These are phyloP conservation scores for Raffaelea deltoideospora DNA, from an alignment of 2,329 filamentous ascomycete species.

Conservation along the genomic window DNA sequence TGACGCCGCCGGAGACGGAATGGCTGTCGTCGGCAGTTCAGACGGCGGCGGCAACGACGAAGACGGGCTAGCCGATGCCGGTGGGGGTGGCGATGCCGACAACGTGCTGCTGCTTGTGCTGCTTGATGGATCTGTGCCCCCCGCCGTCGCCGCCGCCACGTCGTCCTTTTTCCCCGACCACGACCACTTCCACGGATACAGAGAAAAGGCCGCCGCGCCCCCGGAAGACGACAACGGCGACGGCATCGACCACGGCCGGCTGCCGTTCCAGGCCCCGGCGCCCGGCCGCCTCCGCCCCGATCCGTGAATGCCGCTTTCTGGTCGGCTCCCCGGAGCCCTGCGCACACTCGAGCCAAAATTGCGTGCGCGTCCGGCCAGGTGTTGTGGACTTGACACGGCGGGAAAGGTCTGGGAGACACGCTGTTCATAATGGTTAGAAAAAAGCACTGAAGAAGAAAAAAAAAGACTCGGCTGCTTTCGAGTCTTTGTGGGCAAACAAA, in stretches of 20 bases:
- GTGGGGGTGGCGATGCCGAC: constrained; percentile 2
- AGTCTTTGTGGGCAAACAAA: no score
- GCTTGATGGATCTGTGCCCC: no score
- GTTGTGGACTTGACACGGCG: no score
- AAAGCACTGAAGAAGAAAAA: constrained; percentile 6
- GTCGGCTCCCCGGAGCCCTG: not conserved
- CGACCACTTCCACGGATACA: constrained; percentile 7
- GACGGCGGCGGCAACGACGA: constrained; percentile 3
- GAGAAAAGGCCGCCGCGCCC: constrained; percentile 8
- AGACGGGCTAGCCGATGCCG: constrained; percentile 7
- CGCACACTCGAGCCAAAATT: constrained; percentile 16
- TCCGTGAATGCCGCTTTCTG: not conserved
- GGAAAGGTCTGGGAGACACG: not conserved
- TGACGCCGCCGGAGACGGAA: constrained; percentile 10
- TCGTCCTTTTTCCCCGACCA: constrained; percentile 2
- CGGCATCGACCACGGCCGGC: no score
- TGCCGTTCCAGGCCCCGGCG: not conserved
- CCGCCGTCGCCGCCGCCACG: no score
- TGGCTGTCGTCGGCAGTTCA: not conserved
- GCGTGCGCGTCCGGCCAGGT: not conserved
- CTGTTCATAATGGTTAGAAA: constrained; percentile 2
- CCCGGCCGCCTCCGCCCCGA: constrained; percentile 3
- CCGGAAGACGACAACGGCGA: constrained; percentile 8
- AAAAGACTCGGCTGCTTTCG: not conserved
- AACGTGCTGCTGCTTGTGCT: not conserved